Evolutionary conservation across 129 eudicot genomes (phyloP), one percentile per base, ranked within the genome.

Genomic region (Pulicaria dysenterica): DNA sequence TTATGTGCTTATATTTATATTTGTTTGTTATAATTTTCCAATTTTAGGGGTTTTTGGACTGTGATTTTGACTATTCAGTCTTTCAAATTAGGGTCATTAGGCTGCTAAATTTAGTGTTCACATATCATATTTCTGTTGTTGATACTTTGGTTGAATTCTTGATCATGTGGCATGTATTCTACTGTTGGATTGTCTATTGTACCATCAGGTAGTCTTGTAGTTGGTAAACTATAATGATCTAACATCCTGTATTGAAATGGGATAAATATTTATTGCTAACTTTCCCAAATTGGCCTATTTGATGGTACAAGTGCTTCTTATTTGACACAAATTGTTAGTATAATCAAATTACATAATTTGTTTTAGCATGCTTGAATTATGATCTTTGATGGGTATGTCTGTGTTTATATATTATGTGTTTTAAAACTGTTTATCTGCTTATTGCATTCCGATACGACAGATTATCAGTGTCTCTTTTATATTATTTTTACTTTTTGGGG

Each of bases 81-180:
- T 73, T 39, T 12, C 34, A 7, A 55, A 62, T 55, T 60, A 61
- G 48, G 53, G 42, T 61, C 3, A 58, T 73, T 40, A 64, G 77
- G 40, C 9, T 67, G 74, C 49, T 58, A 73, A 36, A 16, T 67
- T 17, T 68, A 17, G 61, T 47, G 44, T 24, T 63, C 5, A 19
- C 15, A 34, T 55, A 55, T 12, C 12, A 34, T 55, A 55, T 12
- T 1, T 13, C 3, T 12, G 24, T 55, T 17, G 15, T 67, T 58
- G 49, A 17, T 56, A 45, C 45, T 53, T 19, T 46, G 50, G 39
- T 68, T 76, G 34, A 24, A 46, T 36, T 63, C 17, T 45, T 31
- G 16, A 48, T 38, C 53, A 9, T 62, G 43, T 60, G 42, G 12
- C 44, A 59, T 65, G n/a, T 44, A 39, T 80, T 53, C 11, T 70